Base-by-base conservation (phyloP, 2,329 filamentous ascomycete genomes). In the Lecanosticta acicola region DNA sequence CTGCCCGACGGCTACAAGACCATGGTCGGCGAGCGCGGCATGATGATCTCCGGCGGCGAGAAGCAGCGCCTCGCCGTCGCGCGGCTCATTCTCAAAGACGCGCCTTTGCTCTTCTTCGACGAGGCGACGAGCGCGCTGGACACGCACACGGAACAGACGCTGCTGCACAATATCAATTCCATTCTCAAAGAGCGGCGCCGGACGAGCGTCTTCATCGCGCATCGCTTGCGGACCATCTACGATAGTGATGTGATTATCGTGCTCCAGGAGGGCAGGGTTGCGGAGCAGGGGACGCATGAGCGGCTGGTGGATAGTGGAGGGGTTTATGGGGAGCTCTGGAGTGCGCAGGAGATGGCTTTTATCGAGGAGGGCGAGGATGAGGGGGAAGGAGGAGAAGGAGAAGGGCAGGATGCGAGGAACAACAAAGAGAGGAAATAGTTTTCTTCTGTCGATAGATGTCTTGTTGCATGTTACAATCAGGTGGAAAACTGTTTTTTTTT, bases 41-140 rank as follows among this genome's bases (percentile, higher is more conserved):
- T 96, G 79, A 96, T 96, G 90, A 95, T 96, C 36, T 94, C 87
- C 1, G 90, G 71, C 54, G 90, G 90, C 24, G 91, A 96, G 71
- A 96, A 96, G 68, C 90, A 96, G 68, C 80, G 90, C 2, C 72
- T 96, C 9, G 91, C 91, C 0, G 81, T 96, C 18, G 87, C 86
- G 19, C 76, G 90, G 35, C 66, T 96, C 32, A 77, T 96, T 1
- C 75, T 96, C 47, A 96, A 96, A 66, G 87, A 96, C 55, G 88
- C 90, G 3, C 87, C 88, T 1, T 69, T 96, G 20, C 71, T 96
- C 1, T 96, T 96, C 76, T 96, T 96, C 58, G 90, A 96, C 56
- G 90, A 96, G 73, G 91, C 90, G 59, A 96, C 90, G 0, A 91
- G 85, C 39, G 90, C 91, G 1, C 73, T 96, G 26, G 90, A 96